These are phyloP conservation scores for Fusarium abutilonis DNA, from an alignment of 2,329 filamentous ascomycete species.

Conservation along the genomic window DNA sequence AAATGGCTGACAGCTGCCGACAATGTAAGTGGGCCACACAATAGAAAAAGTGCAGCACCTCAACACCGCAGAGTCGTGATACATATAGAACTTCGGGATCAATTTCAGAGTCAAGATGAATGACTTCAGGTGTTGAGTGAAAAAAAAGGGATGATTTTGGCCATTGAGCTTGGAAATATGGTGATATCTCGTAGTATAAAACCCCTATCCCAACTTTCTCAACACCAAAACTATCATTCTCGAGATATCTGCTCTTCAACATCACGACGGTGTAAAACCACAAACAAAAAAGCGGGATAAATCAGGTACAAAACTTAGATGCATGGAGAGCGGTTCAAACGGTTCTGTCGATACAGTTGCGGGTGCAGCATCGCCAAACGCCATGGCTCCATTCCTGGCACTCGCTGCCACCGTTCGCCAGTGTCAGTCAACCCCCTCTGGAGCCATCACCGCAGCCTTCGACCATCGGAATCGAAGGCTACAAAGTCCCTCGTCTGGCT, in stretches of 20 bases:
- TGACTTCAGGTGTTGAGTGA: neutral
- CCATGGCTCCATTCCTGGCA: neutral
- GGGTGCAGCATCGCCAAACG: neutral
- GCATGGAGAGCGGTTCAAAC: neutral
- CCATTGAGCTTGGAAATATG: neutral
- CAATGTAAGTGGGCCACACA: conserved; percentile 1
- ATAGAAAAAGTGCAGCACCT: neutral
- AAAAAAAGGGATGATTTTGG: neutral
- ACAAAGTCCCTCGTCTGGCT: neutral
- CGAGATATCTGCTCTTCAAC: conserved; percentile 6
- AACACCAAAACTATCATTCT: conserved; percentile 9
- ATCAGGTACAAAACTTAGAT: neutral
- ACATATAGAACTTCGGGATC: neutral
- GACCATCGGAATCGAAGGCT: neutral
- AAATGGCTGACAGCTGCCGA: conserved; percentile 12
- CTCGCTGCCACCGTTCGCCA: conserved; percentile 12
- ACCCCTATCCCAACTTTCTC: neutral
- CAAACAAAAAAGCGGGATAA: neutral
- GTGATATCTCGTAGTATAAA: conserved; percentile 7
- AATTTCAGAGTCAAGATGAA: neutral
- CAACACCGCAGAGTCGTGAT: conserved; percentile 11
- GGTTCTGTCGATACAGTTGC: neutral
- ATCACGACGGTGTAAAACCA: neutral
- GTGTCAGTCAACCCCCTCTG: neutral
- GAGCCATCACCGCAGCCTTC: neutral